Percentiles rank a stretch among this genome's conserved stretches.
phyloP scores from a whole-genome alignment of 2,329 filamentous ascomycete genomes.

The Botrytis galanthina region DNA sequence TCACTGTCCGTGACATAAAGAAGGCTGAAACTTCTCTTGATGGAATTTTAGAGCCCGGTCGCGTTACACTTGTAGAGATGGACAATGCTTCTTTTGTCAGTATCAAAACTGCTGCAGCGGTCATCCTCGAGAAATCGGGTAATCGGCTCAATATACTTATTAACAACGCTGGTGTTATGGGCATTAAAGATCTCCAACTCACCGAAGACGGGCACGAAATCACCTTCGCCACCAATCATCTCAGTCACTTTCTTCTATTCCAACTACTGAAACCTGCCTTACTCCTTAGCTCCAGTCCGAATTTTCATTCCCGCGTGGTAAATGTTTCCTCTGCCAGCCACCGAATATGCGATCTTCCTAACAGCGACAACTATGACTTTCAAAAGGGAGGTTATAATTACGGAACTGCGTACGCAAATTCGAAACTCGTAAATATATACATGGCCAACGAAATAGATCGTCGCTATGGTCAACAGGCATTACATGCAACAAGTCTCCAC shows the following conservation, averaged over 20 bases:
- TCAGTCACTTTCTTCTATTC: slow-evolving; percentile 53
- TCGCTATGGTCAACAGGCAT: neutral
- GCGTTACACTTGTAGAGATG: neutral
- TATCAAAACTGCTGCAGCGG: neutral
- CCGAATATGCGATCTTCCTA: neutral
- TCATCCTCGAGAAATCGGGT: slow-evolving; percentile 1
- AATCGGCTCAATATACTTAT: slow-evolving; percentile 23
- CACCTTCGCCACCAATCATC: slow-evolving; percentile 52
- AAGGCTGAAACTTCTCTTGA: neutral
- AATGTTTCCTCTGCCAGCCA: neutral
- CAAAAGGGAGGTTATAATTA: neutral
- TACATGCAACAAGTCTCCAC: slow-evolving; percentile 1
- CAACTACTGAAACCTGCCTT: slow-evolving; percentile 47
- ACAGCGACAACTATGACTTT: neutral
- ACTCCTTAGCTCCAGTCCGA: slow-evolving; percentile 35
- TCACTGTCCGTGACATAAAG: neutral
- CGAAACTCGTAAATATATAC: neutral
- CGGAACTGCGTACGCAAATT: neutral
- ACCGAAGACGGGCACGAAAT: slow-evolving; percentile 49
- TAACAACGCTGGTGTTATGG: slow-evolving; percentile 15
- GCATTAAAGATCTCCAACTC: slow-evolving; percentile 31
- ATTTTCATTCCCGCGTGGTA: slow-evolving; percentile 19
- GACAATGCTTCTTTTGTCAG: neutral
- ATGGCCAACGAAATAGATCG: slow-evolving; percentile 11
- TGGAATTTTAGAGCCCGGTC: neutral